Conservation (phyloP, 441 rosid genomes). For the Daphne laureola region DNA sequence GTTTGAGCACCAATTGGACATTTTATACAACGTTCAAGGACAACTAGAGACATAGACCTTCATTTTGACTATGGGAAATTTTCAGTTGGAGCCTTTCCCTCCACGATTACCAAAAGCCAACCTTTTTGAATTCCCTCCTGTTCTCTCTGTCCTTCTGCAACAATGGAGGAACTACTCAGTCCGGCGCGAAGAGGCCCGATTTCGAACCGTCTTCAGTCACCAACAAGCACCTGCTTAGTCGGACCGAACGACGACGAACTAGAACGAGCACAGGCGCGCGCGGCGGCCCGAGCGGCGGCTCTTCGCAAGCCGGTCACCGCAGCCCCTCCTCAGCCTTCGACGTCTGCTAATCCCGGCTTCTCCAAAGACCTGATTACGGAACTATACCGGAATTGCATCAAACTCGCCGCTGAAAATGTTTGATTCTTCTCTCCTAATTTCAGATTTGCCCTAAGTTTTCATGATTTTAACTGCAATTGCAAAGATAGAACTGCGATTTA, state of each 20-base stretch:
- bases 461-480: too few relatives aligned
- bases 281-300: constrained; percentile 21
- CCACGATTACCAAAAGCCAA: background rate
- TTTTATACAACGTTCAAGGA: too few relatives aligned
- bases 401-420: constrained; percentile 33
- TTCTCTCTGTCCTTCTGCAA: background rate
- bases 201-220: constrained; percentile 19
- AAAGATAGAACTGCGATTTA: too few relatives aligned
- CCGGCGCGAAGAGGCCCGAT: constrained; percentile 16
- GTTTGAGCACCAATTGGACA: too few relatives aligned
- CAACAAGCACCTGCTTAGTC: constrained; percentile 20
- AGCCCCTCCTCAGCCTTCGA: background rate
- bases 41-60: too few relatives aligned
- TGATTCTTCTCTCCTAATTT: too few relatives aligned
- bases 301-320: constrained; percentile 15
- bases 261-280: constrained; percentile 25
- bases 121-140: background rate
- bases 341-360: constrained; percentile 15
- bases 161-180: constrained; percentile 22
- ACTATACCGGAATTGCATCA: constrained; percentile 28
- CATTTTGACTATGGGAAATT: too few relatives aligned
- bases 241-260: constrained; percentile 22
- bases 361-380: constrained; percentile 25
- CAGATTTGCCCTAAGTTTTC: too few relatives aligned
- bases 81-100: background rate